Base-by-base conservation (phyloP, 2,329 filamentous ascomycete genomes). In the Leptographium flavum region DNA sequence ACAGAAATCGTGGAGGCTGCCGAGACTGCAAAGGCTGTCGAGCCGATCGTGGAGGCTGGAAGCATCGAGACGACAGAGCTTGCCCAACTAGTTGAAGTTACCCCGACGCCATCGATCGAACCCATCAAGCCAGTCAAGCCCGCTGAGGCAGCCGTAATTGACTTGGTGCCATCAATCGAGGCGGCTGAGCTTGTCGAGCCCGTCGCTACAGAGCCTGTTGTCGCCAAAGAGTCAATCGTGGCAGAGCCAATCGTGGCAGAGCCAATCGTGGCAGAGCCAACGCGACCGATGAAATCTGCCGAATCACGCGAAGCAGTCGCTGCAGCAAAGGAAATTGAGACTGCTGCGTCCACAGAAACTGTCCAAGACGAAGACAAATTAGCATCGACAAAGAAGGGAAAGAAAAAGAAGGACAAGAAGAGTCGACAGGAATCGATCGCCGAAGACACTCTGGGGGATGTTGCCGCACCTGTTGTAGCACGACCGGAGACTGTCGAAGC, bases 381-480 rank as follows among this genome's bases (percentile, higher is more conserved):
- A 28, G 4, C 23, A 6, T 3, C 15, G 5, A n/a, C 38, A 8
- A 46, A 46, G 30, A 37, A 45, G 33, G 28, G 14, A 27, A 45
- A 45, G 25, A 38, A 42, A 25, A 39, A 39, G 32, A 43, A 48
- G 39, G 41, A 17, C 31, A 43, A 43, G 22, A 32, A 32, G 31
- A 32, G 31, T n/a, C 27, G 11, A 6, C 25, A 38, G 35, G 35
- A n/a, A 14, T 38, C 35, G 21, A 21, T 30, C 11, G 11, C 19
- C 17, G 15, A 13, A 7, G 39, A 19, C 9, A 14, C 13, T 6
- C 13, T 14, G n/a, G 6, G n/a, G 31, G 15, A n/a, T 15, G 15
- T 7, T 5, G 23, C 35, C 14, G 15, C 11, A 14, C 3, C 35
- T 11, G 23, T 28, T 1, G 8, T 19, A 6, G 15, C 15, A 15